Base-by-base conservation (phyloP, 352 stramenopile species). In the Globisporangium recalcitrans region DNA sequence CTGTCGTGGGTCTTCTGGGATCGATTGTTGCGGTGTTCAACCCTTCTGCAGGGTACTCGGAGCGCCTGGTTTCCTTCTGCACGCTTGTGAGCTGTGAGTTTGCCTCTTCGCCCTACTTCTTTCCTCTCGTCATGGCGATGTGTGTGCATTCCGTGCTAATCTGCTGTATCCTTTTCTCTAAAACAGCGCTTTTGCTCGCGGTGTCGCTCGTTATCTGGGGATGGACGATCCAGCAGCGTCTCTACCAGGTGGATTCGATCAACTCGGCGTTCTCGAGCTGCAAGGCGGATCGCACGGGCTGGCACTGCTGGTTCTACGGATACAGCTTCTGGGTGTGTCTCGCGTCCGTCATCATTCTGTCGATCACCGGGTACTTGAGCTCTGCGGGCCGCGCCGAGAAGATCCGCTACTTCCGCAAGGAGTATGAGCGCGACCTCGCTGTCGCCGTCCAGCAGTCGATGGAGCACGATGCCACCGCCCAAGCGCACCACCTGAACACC, bases 271-370 rank as follows among this genome's bases (percentile, higher is more conserved):
- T 89, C 64, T 77, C 78, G 10, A 85, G 71, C 34, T 93, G 85
- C 62, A 91, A 92, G 67, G 70, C 76, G 1, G 72, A 91, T 56
- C 68, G 75, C 52, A 74, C 67, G 34, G 58, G 90, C 38, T 93
- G 85, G 85, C 77, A 77, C 48, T 93, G 85, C 70, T 93, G 85
- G 85, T 93, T 93, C 71, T 93, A 93, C 61, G 85, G 85, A 16
- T 91, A 82, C 63, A 93, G 85, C 65, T 93, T 93, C 55, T 93
- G 85, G 85, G 82, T 89, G 13, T 91, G 82, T 60, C 70, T 93
- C n/a, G 82, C 82, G 4, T 80, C 80, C 10, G 85, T 93, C 19
- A 90, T 91, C 65, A 70, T 90, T 44, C 72, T 92, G 29, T 90
- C 82, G 0, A 71, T 91, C 57, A 85, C 85, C 0, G 84, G 84